A percentile compares a stretch with the other conserved stretches of the same genome.
Evolutionary conservation across 805 yeast genomes (phyloP).

Genomic region (Clavispora fructus): DNA sequence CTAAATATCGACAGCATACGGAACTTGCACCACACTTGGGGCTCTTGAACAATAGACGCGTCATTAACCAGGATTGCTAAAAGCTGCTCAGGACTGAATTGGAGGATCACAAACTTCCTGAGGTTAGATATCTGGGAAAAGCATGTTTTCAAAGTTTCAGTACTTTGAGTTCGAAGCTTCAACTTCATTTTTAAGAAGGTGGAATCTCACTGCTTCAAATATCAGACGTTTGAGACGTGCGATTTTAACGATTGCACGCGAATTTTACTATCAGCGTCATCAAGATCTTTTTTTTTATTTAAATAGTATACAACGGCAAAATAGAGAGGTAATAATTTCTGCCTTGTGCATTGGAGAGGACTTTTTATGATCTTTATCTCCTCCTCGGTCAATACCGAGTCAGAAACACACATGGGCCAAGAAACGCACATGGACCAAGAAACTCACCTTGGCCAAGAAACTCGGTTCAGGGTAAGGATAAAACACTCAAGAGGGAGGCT

Average conservation of each 20-base stretch:
- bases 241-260: background rate
- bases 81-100: constrained; percentile 48
- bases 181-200: constrained; percentile 16
- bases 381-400: no score
- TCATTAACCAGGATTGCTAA: constrained; percentile 43
- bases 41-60: constrained; percentile 44
- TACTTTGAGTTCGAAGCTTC: constrained; percentile 21
- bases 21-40: constrained; percentile 65
- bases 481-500: no score
- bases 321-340: background rate
- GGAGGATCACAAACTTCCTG: constrained; percentile 51
- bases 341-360: background rate
- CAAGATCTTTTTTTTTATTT: background rate
- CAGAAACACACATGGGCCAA: no score
- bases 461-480: no score
- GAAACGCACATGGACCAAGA: no score
- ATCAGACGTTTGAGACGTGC: background rate
- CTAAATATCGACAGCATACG: constrained; percentile 41
- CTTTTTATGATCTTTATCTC: background rate
- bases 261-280: background rate
- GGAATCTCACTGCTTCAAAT: background rate
- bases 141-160: constrained; percentile 32
- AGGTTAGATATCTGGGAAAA: constrained; percentile 46
- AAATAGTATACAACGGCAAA: background rate
- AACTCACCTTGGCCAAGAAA: no score